phyloP scores from a whole-genome alignment of 2,329 filamentous ascomycete genomes.

The Arachnomyces sp. region DNA sequence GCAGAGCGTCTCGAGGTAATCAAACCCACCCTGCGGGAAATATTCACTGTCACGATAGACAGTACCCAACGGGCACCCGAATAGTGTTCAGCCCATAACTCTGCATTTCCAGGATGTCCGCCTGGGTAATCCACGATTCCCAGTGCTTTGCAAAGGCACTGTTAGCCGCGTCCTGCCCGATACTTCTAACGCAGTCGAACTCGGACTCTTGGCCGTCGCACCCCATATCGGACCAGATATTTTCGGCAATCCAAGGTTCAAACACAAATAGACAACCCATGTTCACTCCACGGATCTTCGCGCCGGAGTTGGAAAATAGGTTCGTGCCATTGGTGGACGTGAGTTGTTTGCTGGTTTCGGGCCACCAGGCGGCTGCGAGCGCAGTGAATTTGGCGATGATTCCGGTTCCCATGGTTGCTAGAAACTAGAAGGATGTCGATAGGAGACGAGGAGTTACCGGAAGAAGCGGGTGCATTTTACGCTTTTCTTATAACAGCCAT shows the following conservation, averaged over 20 bases:
- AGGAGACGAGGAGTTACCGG: too few relatives aligned
- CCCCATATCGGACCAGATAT: conserved; percentile 43
- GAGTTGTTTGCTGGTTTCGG: conserved; percentile 20
- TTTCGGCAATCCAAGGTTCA: conserved; percentile 47
- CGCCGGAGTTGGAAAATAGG: conserved; percentile 15
- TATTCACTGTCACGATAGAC: conserved; percentile 43
- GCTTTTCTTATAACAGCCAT: too few relatives aligned
- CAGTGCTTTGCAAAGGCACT: conserved; percentile 45
- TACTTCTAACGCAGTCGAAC: conserved; percentile 46
- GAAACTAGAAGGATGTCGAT: too few relatives aligned
- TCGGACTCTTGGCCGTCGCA: conserved; percentile 42
- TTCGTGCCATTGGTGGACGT: conserved; percentile 17
- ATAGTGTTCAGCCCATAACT: conserved; percentile 47
- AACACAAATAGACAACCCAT: conserved; percentile 46
- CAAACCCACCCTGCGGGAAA: conserved; percentile 43
- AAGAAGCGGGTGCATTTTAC: too few relatives aligned
- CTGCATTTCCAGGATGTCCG: conserved; percentile 45
- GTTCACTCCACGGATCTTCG: conserved; percentile 50
- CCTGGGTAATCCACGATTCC: conserved; percentile 42
- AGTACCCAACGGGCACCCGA: conserved; percentile 50
- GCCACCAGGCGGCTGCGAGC: conserved; percentile 18
- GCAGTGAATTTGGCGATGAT: neutral
- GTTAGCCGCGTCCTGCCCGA: conserved; percentile 43
- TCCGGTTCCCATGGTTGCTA: too few relatives aligned
- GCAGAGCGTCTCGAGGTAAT: conserved; percentile 41